These are phyloP conservation scores for Spizellomyces sp. DNA, from an alignment of 192 early-diverging fungal genomes.

Conservation along the genomic window DNA sequence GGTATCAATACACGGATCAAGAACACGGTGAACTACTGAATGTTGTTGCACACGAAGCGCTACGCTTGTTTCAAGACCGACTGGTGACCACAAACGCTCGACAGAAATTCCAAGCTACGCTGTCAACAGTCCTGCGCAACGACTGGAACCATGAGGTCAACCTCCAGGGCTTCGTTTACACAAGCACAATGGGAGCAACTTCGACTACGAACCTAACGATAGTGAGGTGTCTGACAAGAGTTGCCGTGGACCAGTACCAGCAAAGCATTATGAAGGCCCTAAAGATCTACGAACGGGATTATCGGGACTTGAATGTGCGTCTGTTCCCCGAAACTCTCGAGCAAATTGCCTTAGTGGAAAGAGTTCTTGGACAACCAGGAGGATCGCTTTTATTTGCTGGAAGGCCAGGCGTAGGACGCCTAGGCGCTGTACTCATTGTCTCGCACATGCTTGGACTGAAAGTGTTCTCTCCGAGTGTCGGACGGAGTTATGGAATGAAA, in stretches of 20 bases:
- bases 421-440: slow-evolving; percentile 39
- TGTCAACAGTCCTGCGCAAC: slow-evolving; percentile 36
- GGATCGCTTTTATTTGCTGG: slow-evolving; percentile 59
- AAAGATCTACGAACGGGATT: slow-evolving; percentile 51
- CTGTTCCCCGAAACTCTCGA: slow-evolving; percentile 54
- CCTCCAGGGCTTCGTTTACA: slow-evolving; percentile 26
- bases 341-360: slow-evolving; percentile 48
- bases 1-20: slow-evolving; percentile 40
- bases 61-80: slow-evolving; percentile 53
- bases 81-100: slow-evolving; percentile 41
- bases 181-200: slow-evolving; percentile 1
- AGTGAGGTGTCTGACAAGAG: slow-evolving; percentile 10
- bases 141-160: slow-evolving; percentile 51
- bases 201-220: not conserved
- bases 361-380: slow-evolving; percentile 49
- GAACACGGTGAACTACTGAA: slow-evolving; percentile 49
- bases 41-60: slow-evolving; percentile 49
- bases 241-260: slow-evolving; percentile 32
- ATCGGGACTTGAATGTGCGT: slow-evolving; percentile 42
- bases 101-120: slow-evolving; percentile 42
- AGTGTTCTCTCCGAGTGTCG: slow-evolving; percentile 43
- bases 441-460: slow-evolving; percentile 47
- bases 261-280: slow-evolving; percentile 36
- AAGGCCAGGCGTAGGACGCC: slow-evolving; percentile 52
- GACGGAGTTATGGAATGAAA: slow-evolving; percentile 45